Conservation (phyloP, 140 eudicot species). For the Erigeron philadelphicus region DNA sequence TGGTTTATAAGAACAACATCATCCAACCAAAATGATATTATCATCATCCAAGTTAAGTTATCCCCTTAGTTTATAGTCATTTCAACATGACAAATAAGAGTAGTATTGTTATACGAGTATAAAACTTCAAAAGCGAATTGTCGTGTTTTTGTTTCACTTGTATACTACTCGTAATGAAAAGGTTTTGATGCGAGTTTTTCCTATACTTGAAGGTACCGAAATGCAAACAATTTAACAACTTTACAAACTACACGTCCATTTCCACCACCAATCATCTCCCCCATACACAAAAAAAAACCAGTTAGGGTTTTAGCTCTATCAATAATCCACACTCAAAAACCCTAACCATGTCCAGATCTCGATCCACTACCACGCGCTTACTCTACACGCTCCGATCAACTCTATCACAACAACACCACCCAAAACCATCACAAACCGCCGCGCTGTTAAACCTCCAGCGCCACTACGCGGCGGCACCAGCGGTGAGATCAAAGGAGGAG, state of each 20-base stretch:
- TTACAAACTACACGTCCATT: constrained; percentile 12
- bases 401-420: constrained; percentile 21
- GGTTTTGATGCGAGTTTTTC: too few relatives aligned
- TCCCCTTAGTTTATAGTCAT: too few relatives aligned
- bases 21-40: too few relatives aligned
- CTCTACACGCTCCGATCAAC: constrained; percentile 59
- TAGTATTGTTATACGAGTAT: too few relatives aligned
- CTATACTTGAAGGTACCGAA: constrained; percentile 8
- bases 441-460: constrained; percentile 61
- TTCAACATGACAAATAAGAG: too few relatives aligned
- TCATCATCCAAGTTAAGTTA: too few relatives aligned
- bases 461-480: constrained; percentile 68
- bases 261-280: constrained; percentile 2
- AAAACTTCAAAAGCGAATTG: too few relatives aligned
- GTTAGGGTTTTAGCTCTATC: constrained; percentile 38
- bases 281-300: constrained; percentile 3
- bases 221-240: constrained; percentile 5
- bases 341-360: constrained; percentile 58
- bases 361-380: constrained; percentile 61
- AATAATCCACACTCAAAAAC: constrained; percentile 28
- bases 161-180: too few relatives aligned
- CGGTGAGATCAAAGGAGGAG: constrained; percentile 56
- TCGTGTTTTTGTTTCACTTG: too few relatives aligned
- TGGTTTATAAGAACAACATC: too few relatives aligned
- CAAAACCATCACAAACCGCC: constrained; percentile 39